Conservation (phyloP, 1,139 yeast genomes). For the Sugiyamaella pinicola region DNA sequence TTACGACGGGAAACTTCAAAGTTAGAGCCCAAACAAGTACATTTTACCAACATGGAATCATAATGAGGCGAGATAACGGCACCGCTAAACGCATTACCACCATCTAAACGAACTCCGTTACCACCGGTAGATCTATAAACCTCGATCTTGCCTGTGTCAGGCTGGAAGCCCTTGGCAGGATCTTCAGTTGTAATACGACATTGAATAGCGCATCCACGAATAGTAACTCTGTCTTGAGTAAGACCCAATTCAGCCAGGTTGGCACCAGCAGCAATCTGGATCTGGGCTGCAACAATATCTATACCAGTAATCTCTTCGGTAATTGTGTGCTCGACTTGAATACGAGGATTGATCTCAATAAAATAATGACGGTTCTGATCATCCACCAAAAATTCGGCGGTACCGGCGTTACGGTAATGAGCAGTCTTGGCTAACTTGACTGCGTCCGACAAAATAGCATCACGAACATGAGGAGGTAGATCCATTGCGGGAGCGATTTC, state of each 20-base stretch:
- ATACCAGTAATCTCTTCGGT: constrained; percentile 99
- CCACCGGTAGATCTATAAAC: constrained; percentile 99
- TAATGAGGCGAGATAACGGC: constrained; percentile 96
- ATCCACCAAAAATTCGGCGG: constrained; percentile 97
- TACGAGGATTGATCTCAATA: constrained; percentile 98
- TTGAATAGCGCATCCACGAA: constrained; percentile 97
- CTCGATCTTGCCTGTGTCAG: constrained; percentile 98
- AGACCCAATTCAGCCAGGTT: constrained; percentile 87
- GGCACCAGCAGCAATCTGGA: constrained; percentile 99
- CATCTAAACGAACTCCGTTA: constrained; percentile 97
- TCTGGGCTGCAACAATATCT: constrained; percentile 97
- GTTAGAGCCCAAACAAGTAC: constrained; percentile 94
- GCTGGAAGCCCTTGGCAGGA: constrained; percentile 94
- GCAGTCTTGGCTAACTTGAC: constrained; percentile 87
- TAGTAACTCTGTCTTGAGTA: constrained; percentile 89
- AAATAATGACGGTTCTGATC: constrained; percentile 93
- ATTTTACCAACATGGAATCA: constrained; percentile 97
- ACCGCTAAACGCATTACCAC: constrained; percentile 99
- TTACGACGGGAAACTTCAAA: constrained; percentile 96
- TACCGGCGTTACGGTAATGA: constrained; percentile 95
- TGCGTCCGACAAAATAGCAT: constrained; percentile 91
- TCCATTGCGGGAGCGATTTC: constrained; percentile 99
- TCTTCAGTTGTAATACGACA: constrained; percentile 99
- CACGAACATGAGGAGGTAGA: constrained; percentile 76
- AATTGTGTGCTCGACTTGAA: constrained; percentile 98